Percentiles rank a stretch among this genome's conserved stretches.
Conservation (phyloP, 306 rosid genomes). For the Malus orientalis region DNA sequence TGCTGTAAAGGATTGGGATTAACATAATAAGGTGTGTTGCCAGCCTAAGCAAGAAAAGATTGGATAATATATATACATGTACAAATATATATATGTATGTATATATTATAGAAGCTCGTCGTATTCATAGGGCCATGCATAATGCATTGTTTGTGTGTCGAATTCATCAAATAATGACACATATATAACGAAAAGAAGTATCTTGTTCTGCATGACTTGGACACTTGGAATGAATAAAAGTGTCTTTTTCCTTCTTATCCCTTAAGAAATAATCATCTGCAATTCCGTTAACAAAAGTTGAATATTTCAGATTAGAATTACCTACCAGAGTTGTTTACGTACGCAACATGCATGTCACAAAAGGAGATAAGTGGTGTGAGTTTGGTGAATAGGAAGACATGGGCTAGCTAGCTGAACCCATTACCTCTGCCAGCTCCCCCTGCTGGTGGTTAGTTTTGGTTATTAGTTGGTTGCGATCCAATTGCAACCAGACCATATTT, state of each 20-base stretch:
- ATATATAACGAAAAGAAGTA: background rate
- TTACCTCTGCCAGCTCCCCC: background rate
- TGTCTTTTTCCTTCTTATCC: slow-evolving; percentile 5
- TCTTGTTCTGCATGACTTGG: background rate
- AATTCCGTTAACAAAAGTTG: background rate
- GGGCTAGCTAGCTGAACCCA: background rate
- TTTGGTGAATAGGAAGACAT: background rate
- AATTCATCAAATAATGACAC: background rate
- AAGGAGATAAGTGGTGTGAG: background rate
- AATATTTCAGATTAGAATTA: background rate
- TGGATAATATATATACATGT: background rate
- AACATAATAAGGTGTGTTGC: background rate
- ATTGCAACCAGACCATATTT: background rate
- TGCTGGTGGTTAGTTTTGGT: background rate
- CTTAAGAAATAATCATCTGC: background rate
- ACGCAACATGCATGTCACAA: background rate
- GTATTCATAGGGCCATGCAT: background rate
- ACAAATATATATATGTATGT: too few relatives aligned
- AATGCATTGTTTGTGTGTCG: background rate
- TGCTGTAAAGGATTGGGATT: background rate
- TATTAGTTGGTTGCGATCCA: background rate
- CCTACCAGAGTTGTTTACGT: background rate
- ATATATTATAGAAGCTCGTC: too few relatives aligned
- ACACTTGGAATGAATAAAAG: background rate
- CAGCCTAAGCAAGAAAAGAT: background rate